These are phyloP conservation scores for Hibiscus trionum DNA, from an alignment of 345 rosid species.

Conservation along the genomic window DNA sequence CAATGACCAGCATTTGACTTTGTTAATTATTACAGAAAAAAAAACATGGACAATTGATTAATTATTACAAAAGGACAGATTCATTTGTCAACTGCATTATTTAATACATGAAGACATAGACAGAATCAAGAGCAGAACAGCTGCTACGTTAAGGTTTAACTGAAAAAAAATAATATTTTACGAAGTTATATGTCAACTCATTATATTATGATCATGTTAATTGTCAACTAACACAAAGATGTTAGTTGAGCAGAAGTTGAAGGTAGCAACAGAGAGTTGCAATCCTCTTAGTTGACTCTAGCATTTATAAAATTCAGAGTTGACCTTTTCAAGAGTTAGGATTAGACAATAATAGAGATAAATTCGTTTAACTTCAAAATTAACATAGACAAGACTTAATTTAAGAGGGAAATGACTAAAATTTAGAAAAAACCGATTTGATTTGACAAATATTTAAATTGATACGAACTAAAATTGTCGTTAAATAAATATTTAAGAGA, in stretches of 20 bases:
- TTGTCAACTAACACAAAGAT: conserved; percentile 5
- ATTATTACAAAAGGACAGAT: neutral
- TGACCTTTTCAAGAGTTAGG: neutral
- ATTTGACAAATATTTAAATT: too few species aligned
- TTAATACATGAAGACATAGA: neutral
- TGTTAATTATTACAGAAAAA: neutral
- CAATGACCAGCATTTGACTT: neutral
- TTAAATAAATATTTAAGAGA: too few species aligned
- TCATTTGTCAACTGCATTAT: neutral
- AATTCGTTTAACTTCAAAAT: too few species aligned
- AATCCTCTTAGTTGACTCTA: conserved; percentile 14
- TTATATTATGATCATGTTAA: neutral
- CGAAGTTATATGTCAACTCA: neutral
- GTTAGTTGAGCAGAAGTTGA: neutral
- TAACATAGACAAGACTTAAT: too few species aligned
- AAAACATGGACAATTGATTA: neutral
- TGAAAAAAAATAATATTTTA: neutral
- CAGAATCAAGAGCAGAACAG: neutral
- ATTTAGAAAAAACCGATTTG: too few species aligned
- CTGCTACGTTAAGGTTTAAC: conserved; percentile 1
- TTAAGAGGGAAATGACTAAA: too few species aligned
- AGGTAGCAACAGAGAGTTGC: neutral
- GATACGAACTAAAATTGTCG: too few species aligned
- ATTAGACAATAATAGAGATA: too few species aligned
- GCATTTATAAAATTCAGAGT: conserved; percentile 4